A percentile compares a stretch with the other conserved stretches of the same genome.
These are phyloP conservation scores for Cystobasidiaceae sp. DNA, from an alignment of 1,284 basidiomycete species.

Conservation along the genomic window DNA sequence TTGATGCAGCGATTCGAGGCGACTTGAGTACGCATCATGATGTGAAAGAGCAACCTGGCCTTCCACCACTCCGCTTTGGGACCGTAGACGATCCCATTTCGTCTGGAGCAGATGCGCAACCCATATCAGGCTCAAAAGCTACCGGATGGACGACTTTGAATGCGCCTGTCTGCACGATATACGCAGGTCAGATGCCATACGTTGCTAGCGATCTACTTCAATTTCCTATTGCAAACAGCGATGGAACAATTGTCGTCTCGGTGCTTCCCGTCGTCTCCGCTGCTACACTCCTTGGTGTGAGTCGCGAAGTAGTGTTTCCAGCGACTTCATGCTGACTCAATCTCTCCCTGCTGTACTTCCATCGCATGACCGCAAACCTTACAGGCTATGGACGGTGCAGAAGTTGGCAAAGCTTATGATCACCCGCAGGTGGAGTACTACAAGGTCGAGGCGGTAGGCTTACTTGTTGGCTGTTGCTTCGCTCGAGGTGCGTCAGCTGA, in stretches of 20 bases:
- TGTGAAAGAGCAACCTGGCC: slow-evolving; percentile 34
- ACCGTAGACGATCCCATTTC: slow-evolving; percentile 24
- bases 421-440: slow-evolving; percentile 35
- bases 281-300: background rate
- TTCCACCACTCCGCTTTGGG: slow-evolving; percentile 52
- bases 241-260: slow-evolving; percentile 12
- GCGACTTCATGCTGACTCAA: too few species aligned
- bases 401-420: slow-evolving; percentile 61
- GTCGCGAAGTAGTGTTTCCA: too few species aligned
- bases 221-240: slow-evolving; percentile 22
- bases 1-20: background rate
- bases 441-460: slow-evolving; percentile 56
- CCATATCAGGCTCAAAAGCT: slow-evolving; percentile 38
- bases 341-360: too few species aligned
- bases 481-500: too few species aligned
- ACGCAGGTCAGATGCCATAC: slow-evolving; percentile 53
- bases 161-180: slow-evolving; percentile 65
- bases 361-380: too few species aligned
- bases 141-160: slow-evolving; percentile 64
- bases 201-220: slow-evolving; percentile 43
- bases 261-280: slow-evolving; percentile 14
- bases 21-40: slow-evolving; percentile 17
- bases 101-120: background rate
- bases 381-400: slow-evolving; percentile 62
- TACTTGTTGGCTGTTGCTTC: slow-evolving; percentile 41